phyloP scores from a whole-genome alignment of 257 asterid species.

The Handroanthus guayacan region DNA sequence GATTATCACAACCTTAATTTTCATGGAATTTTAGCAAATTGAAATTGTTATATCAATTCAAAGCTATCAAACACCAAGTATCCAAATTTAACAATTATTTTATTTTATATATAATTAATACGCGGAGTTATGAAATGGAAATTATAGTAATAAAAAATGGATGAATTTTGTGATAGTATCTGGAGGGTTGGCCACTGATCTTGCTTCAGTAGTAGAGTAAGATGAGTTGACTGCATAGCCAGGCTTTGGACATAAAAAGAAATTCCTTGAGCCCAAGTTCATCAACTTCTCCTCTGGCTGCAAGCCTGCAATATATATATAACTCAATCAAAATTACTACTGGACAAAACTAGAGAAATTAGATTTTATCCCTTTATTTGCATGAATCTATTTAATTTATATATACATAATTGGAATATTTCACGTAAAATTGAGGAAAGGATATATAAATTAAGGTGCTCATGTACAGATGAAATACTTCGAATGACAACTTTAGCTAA shows the following conservation, averaged over 20 bases:
- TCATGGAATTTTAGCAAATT: background rate
- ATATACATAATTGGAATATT: too few species aligned
- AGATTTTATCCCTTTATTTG: too few species aligned
- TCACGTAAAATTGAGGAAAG: too few species aligned
- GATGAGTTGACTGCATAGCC: background rate
- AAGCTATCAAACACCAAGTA: background rate
- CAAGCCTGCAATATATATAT: slow-evolving; percentile 47
- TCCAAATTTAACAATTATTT: background rate
- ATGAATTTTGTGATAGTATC: background rate
- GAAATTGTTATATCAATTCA: too few species aligned
- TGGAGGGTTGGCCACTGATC: background rate
- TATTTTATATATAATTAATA: too few species aligned
- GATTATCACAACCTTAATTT: background rate
- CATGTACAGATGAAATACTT: too few species aligned
- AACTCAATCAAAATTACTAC: too few species aligned
- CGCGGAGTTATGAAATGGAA: too few species aligned
- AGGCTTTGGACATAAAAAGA: slow-evolving; percentile 57
- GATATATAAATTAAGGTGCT: too few species aligned
- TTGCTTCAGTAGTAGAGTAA: background rate
- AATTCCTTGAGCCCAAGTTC: slow-evolving; percentile 59
- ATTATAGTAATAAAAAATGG: background rate
- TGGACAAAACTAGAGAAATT: too few species aligned
- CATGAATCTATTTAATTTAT: too few species aligned
- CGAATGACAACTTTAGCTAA: too few species aligned
- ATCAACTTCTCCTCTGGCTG: slow-evolving; percentile 51